phyloP scores from a whole-genome alignment of 805 yeast species.

The Wickerhamiella occidentalis region DNA sequence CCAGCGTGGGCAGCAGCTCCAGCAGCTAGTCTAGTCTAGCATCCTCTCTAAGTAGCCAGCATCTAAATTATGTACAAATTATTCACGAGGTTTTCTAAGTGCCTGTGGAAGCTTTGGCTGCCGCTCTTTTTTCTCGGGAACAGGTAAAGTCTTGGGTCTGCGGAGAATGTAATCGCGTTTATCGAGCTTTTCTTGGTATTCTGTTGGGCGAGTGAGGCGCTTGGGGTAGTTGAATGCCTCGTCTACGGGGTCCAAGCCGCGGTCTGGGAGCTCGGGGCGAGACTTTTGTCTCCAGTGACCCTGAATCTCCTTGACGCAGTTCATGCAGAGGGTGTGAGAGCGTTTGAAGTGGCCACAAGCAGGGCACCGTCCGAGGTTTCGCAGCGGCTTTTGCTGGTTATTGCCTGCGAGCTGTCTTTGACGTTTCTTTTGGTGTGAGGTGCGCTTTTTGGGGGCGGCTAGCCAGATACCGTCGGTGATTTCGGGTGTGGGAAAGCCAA shows the following conservation, averaged over 20 bases:
- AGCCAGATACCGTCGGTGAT: conserved; percentile 3
- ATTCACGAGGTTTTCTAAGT: background rate
- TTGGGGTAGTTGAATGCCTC: conserved; percentile 22
- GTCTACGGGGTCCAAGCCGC: conserved; percentile 17
- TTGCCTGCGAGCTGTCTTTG: conserved; percentile 69
- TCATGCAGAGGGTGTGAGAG: conserved; percentile 83
- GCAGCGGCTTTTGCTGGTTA: conserved; percentile 64
- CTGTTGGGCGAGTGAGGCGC: conserved; percentile 24
- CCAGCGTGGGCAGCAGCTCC: background rate
- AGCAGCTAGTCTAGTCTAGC: no score
- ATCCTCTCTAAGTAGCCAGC: no score
- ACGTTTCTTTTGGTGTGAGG: conserved; percentile 76
- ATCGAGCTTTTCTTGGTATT: conserved; percentile 35
- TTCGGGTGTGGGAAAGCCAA: conserved; percentile 1
- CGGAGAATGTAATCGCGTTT: conserved; percentile 44
- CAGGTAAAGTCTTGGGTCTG: conserved; percentile 39
- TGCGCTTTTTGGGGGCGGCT: conserved; percentile 93
- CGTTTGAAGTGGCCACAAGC: conserved; percentile 90
- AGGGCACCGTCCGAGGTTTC: conserved; percentile 80
- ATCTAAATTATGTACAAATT: background rate
- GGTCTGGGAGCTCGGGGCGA: conserved; percentile 13
- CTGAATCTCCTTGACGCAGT: conserved; percentile 75
- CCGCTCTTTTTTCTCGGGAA: background rate
- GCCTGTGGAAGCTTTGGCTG: background rate
- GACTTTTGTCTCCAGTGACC: conserved; percentile 46